A percentile compares a stretch with the other conserved stretches of the same genome.
Evolutionary conservation across 2,329 filamentous ascomycete genomes (phyloP).

Genomic region (Tolypocladium endophyticum): DNA sequence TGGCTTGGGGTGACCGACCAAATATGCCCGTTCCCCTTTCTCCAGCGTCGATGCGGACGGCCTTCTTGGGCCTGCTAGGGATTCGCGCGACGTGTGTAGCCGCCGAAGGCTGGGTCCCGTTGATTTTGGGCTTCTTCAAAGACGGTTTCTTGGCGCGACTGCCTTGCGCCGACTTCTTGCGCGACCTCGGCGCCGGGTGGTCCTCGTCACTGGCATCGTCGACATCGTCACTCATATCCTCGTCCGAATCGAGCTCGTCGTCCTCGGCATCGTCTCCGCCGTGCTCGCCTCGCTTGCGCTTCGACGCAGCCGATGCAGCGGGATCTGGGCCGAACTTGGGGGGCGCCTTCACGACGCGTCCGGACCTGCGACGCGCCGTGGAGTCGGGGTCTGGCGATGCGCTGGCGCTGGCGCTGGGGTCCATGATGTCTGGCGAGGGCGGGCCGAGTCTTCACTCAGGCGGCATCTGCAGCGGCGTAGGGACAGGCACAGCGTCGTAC

Average conservation of each 20-base stretch:
- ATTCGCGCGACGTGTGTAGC: conserved; percentile 29
- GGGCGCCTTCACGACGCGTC: conserved; percentile 54
- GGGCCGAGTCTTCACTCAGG: conserved; percentile 3
- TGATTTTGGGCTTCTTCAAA: conserved; percentile 54
- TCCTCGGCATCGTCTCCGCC: conserved; percentile 37
- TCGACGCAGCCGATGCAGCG: conserved; percentile 29
- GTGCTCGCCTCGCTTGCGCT: conserved; percentile 46
- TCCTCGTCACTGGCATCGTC: conserved; percentile 37
- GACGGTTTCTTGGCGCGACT: conserved; percentile 44
- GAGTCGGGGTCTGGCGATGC: conserved; percentile 33
- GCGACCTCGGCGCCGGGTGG: conserved; percentile 23
- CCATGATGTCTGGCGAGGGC: conserved; percentile 8
- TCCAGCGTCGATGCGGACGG: conserved; percentile 39
- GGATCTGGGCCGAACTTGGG: conserved; percentile 48
- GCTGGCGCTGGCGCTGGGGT: conserved; percentile 8
- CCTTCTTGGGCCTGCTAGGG: conserved; percentile 46
- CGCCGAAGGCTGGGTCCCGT: conserved; percentile 35
- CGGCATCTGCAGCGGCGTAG: conserved; percentile 7
- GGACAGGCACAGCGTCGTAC: background rate
- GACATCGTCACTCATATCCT: conserved; percentile 32
- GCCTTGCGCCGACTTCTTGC: conserved; percentile 29
- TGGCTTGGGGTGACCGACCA: conserved; percentile 27
- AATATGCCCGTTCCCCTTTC: conserved; percentile 44
- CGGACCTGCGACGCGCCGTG: conserved; percentile 53
- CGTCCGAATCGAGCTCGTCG: conserved; percentile 36